Evolutionary conservation across 2,329 filamentous ascomycete species (phyloP).

Genomic region (Coniochaeta hoffmannii): DNA sequence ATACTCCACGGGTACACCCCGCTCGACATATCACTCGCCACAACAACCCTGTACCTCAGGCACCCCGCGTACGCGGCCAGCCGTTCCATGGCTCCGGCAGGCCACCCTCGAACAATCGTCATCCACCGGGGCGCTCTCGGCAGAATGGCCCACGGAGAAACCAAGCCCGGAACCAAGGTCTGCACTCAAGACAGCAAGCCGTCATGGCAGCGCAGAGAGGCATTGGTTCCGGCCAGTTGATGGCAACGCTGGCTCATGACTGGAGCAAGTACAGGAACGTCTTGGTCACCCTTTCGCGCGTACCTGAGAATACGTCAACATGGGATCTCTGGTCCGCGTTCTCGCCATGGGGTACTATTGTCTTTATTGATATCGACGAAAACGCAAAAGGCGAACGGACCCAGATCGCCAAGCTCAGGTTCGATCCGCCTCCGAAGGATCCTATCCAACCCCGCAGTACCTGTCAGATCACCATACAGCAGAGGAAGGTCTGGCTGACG

Average conservation of each 20-base stretch:
- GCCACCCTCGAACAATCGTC: neutral
- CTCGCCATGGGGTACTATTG: slow-evolving; percentile 41
- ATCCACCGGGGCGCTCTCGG: neutral
- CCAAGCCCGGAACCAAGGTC: neutral
- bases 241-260: neutral
- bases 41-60: neutral
- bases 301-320: slow-evolving; percentile 29
- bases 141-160: neutral
- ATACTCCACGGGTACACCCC: neutral
- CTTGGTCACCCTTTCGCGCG: slow-evolving; percentile 19
- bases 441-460: slow-evolving; percentile 25
- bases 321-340: slow-evolving; percentile 46
- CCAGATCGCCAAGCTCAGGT: slow-evolving; percentile 40
- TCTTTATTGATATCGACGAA: slow-evolving; percentile 49
- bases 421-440: slow-evolving; percentile 46
- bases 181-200: neutral
- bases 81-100: neutral
- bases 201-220: neutral
- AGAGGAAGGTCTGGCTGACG: slow-evolving; percentile 26
- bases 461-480: slow-evolving; percentile 14
- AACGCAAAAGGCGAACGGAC: slow-evolving; percentile 27
- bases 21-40: too few relatives aligned
- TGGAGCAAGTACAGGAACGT: slow-evolving; percentile 6
- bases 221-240: neutral
- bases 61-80: neutral